Evolutionary conservation across 1,284 basidiomycete genomes (phyloP), one percentile per base, ranked within the genome.

Genomic region (Leccinum solheimii): DNA sequence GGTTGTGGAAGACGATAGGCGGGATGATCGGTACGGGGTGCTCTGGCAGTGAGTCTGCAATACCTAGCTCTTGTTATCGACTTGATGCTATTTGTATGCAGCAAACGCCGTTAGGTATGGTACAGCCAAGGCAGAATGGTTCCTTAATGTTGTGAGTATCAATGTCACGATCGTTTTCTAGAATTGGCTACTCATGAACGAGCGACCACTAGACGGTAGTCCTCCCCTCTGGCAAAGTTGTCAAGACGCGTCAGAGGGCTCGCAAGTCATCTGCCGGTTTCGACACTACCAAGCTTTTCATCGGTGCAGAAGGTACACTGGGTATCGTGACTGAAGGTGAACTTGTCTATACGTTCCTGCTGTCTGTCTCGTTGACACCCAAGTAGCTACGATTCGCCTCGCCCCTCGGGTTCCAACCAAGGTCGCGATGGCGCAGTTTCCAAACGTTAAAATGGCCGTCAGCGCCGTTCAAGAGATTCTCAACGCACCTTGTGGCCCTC

Each of bases 101-200:
- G 92, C 91, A 0, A 93, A 93, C 66, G 91, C 91, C 7, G 91
- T 93, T 7, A 79, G 90, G 60, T 94, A 93, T 69, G 92, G 91
- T 10, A 93, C 91, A 8, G 85, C 90, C 55, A 85, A 85, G 71
- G 84, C 82, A 5, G 88, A 90, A 73, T 88, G 86, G 87, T 88
- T 89, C 69, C 73, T 90, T 50, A 90, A 88, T 69, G 72, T 86
- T 38, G 84, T 83, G 64, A 62, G 83, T 79, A 5, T 51, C 13
- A 36, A 56, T 55, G 43, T 27, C 43, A 32, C 23, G 43, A 45
- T 40, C 13, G 13, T 14, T 5, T 56, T 13, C 51, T 32, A 3
- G 6, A 16, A 27, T 5, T 13, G 16, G 1, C 21, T 11, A 27
- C 5, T 54, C 23, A 50, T 2, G 10, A 38, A 19, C 43, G 30